A percentile compares a stretch with the other conserved stretches of the same genome.
Conservation (phyloP, 768 basidiomycete species). For the Termitomyces bulborhizus region DNA sequence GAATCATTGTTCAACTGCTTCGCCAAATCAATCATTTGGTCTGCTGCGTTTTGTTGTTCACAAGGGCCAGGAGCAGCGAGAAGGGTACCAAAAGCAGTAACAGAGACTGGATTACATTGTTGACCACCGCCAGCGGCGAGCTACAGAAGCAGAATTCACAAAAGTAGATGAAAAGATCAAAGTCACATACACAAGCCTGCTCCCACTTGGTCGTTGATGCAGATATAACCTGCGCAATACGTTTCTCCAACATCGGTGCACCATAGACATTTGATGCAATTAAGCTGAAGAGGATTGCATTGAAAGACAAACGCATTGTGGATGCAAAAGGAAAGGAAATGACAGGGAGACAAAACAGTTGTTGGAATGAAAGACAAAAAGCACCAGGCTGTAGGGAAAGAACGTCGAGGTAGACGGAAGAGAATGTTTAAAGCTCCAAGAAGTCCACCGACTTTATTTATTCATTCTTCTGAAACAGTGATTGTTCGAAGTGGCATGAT, state of each 20-base stretch:
- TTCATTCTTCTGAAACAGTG: background rate
- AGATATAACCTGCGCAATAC: slow-evolving; percentile 39
- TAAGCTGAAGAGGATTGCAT: slow-evolving; percentile 23
- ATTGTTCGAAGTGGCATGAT: background rate
- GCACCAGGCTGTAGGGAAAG: slow-evolving; percentile 24
- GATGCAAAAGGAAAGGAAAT: slow-evolving; percentile 9
- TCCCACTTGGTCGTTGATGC: slow-evolving; percentile 38
- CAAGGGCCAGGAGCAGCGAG: slow-evolving; percentile 51
- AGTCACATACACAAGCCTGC: slow-evolving; percentile 35
- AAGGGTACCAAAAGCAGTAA: slow-evolving; percentile 42
- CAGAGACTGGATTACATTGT: slow-evolving; percentile 33
- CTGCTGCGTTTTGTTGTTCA: slow-evolving; percentile 51
- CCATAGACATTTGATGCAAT: slow-evolving; percentile 24
- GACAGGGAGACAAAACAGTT: slow-evolving; percentile 4
- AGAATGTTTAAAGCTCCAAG: background rate
- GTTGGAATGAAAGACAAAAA: slow-evolving; percentile 12
- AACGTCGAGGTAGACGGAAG: slow-evolving; percentile 2
- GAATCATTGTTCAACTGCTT: slow-evolving; percentile 37
- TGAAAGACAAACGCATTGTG: slow-evolving; percentile 25
- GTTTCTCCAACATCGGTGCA: slow-evolving; percentile 33
- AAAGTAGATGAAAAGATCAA: slow-evolving; percentile 4
- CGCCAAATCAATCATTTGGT: slow-evolving; percentile 42
- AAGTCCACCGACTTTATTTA: slow-evolving; percentile 4
- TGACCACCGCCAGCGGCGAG: slow-evolving; percentile 46
- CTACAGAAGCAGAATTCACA: slow-evolving; percentile 20